Conservation (phyloP, 768 basidiomycete genomes). For the Ephemerocybe angulata region DNA sequence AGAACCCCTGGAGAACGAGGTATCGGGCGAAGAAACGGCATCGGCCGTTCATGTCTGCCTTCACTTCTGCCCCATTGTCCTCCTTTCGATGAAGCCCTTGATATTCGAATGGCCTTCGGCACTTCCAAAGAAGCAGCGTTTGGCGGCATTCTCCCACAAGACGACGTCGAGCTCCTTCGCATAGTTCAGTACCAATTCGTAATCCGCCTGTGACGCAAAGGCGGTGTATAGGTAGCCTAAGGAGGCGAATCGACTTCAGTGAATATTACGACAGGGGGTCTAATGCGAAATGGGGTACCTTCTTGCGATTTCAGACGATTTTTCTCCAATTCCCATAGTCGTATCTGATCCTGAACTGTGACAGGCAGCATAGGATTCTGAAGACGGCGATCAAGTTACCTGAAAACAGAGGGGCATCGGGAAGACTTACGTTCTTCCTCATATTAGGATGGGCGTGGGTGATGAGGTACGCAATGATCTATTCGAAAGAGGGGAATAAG, state of each 20-base stretch:
- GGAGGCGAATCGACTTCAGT: conserved; percentile 17
- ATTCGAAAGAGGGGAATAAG: conserved; percentile 12
- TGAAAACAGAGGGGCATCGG: conserved; percentile 16
- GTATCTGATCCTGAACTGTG: conserved; percentile 96
- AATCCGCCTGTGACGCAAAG: conserved; percentile 84
- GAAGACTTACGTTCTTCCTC: conserved; percentile 72
- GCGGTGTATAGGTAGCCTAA: conserved; percentile 85
- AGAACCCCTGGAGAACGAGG: neutral
- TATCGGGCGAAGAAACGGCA: neutral
- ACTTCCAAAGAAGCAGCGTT: conserved; percentile 81
- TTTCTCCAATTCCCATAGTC: conserved; percentile 94
- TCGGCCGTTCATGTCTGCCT: neutral
- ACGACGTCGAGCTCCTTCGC: conserved; percentile 80
- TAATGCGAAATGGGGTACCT: conserved; percentile 46
- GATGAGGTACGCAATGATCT: conserved; percentile 95
- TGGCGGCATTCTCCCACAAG: conserved; percentile 72
- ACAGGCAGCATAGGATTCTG: conserved; percentile 93
- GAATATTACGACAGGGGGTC: conserved; percentile 19
- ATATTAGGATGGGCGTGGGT: conserved; percentile 98
- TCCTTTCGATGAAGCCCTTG: conserved; percentile 74
- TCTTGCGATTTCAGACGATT: conserved; percentile 86
- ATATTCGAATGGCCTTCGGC: conserved; percentile 76
- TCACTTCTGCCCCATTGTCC: conserved; percentile 27
- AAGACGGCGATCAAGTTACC: conserved; percentile 17
- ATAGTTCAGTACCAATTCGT: conserved; percentile 81